A percentile compares a stretch with the other conserved stretches of the same genome.
Evolutionary conservation across 176 grass and related monocot species (phyloP).

Genomic region (Zizania latifolia): DNA sequence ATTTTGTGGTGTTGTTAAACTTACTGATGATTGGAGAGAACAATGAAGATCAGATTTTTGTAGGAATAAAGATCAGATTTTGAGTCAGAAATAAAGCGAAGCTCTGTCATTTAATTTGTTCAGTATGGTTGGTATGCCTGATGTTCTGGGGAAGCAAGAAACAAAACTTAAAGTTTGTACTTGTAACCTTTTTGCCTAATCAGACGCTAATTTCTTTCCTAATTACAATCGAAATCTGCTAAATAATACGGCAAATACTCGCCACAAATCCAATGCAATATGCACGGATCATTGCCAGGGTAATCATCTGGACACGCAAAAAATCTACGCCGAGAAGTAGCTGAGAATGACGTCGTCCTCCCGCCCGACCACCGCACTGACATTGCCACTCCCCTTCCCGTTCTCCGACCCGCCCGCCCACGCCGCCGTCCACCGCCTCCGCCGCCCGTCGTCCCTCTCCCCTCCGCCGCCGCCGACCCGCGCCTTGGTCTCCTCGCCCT

Average conservation of each 20-base stretch:
- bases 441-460: neutral
- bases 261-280: neutral
- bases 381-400: neutral
- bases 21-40: neutral
- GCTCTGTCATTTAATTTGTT: neutral
- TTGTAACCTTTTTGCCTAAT: neutral
- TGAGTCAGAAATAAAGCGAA: neutral
- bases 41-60: too few relatives aligned
- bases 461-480: neutral
- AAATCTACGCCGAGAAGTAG: constrained; percentile 38
- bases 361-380: neutral
- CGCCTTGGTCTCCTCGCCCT: neutral
- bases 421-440: constrained; percentile 23
- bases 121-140: too few relatives aligned
- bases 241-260: too few relatives aligned
- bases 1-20: neutral
- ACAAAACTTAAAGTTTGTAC: neutral
- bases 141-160: neutral
- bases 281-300: neutral
- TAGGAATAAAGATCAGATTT: neutral
- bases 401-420: neutral
- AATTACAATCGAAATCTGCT: neutral
- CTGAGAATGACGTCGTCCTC: constrained; percentile 16
- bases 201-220: neutral
- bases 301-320: neutral